These are phyloP conservation scores for Trichoderma sp. DNA, from an alignment of 2,329 filamentous ascomycete genomes.

Conservation along the genomic window DNA sequence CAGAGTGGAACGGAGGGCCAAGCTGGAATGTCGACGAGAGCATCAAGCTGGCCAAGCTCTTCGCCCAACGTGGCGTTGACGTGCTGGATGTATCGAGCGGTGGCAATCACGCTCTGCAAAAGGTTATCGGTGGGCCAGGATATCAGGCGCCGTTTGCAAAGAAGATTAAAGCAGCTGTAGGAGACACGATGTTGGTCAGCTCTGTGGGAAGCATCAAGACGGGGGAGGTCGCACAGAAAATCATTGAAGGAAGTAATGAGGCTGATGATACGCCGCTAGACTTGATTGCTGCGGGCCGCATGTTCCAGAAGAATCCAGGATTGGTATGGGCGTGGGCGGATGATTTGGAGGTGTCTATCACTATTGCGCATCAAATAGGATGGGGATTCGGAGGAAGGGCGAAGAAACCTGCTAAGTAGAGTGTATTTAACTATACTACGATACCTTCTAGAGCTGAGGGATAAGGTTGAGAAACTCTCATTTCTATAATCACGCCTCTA, in stretches of 20 bases:
- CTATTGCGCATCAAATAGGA: slow-evolving; percentile 52
- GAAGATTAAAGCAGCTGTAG: slow-evolving; percentile 68
- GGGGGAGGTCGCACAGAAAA: slow-evolving; percentile 45
- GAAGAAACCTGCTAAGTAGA: not conserved
- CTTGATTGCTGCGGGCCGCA: slow-evolving; percentile 48
- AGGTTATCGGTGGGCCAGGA: slow-evolving; percentile 57
- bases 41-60: slow-evolving; percentile 57
- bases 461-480: not conserved
- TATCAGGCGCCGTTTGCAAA: slow-evolving; percentile 73
- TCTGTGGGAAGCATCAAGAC: slow-evolving; percentile 50
- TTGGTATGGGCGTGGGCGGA: slow-evolving; percentile 56
- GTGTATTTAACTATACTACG: not conserved
- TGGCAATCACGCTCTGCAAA: slow-evolving; percentile 54
- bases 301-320: slow-evolving; percentile 59
- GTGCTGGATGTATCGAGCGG: slow-evolving; percentile 71
- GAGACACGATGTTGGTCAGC: slow-evolving; percentile 51
- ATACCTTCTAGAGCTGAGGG: not conserved
- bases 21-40: slow-evolving; percentile 69
- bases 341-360: slow-evolving; percentile 47
- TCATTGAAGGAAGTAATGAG: slow-evolving; percentile 37
- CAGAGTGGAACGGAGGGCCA: slow-evolving; percentile 45
- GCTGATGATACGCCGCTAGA: slow-evolving; percentile 38
- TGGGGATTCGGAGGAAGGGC: slow-evolving; percentile 49
- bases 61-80: slow-evolving; percentile 69
- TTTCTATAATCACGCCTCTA: not conserved